phyloP scores from a whole-genome alignment of 1,284 basidiomycete genomes.

The Moesziomyces globuligerus region DNA sequence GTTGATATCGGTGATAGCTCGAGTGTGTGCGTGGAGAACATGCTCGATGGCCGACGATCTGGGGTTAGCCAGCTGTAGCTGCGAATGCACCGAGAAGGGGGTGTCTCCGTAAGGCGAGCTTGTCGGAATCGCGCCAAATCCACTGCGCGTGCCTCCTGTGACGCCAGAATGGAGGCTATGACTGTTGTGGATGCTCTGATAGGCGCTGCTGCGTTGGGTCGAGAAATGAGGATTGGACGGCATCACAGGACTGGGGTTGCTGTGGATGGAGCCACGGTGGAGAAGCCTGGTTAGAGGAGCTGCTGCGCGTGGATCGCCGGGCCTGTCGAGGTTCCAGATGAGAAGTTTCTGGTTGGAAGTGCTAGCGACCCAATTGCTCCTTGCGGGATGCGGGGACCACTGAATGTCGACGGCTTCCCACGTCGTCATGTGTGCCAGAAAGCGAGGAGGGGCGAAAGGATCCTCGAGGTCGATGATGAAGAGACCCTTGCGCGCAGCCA shows the following conservation, averaged over 20 bases:
- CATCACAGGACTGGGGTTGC: constrained; percentile 36
- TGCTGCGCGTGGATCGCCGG: constrained; percentile 40
- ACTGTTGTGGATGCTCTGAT: constrained; percentile 41
- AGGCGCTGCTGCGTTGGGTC: constrained; percentile 31
- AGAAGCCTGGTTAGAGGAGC: constrained; percentile 21
- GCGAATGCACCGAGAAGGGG: constrained; percentile 16
- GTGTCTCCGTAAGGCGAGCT: constrained; percentile 26
- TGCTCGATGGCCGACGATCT: constrained; percentile 58
- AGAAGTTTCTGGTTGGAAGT: constrained; percentile 95
- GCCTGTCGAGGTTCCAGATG: constrained; percentile 85
- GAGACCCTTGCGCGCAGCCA: constrained; percentile 79
- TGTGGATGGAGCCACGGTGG: constrained; percentile 29
- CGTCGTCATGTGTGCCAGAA: constrained; percentile 91
- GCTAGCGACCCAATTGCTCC: constrained; percentile 89
- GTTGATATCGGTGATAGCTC: constrained; percentile 67
- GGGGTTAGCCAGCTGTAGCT: constrained; percentile 14
- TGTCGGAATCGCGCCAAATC: constrained; percentile 21
- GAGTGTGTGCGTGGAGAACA: constrained; percentile 59
- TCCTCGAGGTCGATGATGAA: constrained; percentile 94
- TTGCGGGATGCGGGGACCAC: constrained; percentile 90
- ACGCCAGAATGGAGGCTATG: constrained; percentile 34
- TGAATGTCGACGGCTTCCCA: constrained; percentile 95
- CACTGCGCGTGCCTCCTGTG: constrained; percentile 40
- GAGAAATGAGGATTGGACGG: constrained; percentile 31
- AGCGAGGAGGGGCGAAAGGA: constrained; percentile 86